phyloP scores from a whole-genome alignment of 2,329 filamentous ascomycete species.

The Lasiodiplodia gonubiensis region DNA sequence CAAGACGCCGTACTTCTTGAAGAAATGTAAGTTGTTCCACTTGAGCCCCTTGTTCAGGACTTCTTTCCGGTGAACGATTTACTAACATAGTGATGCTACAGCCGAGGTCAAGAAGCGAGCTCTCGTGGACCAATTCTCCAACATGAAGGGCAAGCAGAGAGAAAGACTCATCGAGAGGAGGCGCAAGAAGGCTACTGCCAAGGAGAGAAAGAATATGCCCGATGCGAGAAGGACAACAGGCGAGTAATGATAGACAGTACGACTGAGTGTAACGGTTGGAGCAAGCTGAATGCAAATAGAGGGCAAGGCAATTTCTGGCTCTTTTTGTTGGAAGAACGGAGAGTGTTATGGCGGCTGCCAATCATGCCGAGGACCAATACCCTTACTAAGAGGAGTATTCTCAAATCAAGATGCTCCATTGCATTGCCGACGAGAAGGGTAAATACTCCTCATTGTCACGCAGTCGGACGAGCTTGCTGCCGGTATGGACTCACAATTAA shows the following conservation, averaged over 20 bases:
- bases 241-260: background rate
- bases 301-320: background rate
- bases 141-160: conserved; percentile 56
- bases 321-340: background rate
- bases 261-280: background rate
- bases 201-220: conserved; percentile 74
- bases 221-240: conserved; percentile 32
- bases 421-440: background rate
- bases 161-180: conserved; percentile 84
- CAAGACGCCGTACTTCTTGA: conserved; percentile 82
- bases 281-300: background rate
- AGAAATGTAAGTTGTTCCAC: conserved; percentile 62
- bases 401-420: background rate
- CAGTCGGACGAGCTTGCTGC: background rate
- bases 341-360: background rate
- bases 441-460: background rate
- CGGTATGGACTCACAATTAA: background rate
- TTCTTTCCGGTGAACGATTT: background rate
- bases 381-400: background rate
- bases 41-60: background rate
- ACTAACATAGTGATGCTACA: conserved; percentile 35
- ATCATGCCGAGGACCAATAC: background rate
- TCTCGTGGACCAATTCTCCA: conserved; percentile 26
- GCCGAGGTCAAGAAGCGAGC: conserved; percentile 59
- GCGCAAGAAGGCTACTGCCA: conserved; percentile 85